phyloP scores from a whole-genome alignment of 2,329 filamentous ascomycete species.

The Pyricularia sp. region DNA sequence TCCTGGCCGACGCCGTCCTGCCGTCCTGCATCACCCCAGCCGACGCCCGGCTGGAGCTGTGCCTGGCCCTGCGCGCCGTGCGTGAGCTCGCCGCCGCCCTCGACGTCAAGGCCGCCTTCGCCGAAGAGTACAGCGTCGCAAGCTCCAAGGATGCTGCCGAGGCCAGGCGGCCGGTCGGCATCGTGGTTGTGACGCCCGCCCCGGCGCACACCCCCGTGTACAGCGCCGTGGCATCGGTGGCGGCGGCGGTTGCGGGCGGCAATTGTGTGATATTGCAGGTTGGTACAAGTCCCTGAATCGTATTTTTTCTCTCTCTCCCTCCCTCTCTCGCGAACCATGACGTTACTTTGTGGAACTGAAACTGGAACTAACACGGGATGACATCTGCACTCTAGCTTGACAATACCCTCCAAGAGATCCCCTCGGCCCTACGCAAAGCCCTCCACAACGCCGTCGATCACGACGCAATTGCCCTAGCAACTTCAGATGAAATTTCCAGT shows the following conservation, averaged over 20 bases:
- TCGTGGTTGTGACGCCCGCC: background rate
- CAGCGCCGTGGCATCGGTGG: conserved; percentile 20
- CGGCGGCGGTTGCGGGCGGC: conserved; percentile 24
- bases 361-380: background rate
- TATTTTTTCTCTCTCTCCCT: no score
- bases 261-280: conserved; percentile 21
- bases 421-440: conserved; percentile 13
- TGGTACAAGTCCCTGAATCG: background rate
- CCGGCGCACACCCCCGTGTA: conserved; percentile 17
- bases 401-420: conserved; percentile 8
- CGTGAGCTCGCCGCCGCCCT: conserved; percentile 19
- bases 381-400: background rate
- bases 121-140: conserved; percentile 21
- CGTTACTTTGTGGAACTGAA: no score
- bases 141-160: conserved; percentile 13
- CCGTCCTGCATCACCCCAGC: conserved; percentile 11
- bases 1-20: conserved; percentile 18
- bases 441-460: conserved; percentile 16
- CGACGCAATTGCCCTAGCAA: conserved; percentile 14
- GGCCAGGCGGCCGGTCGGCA: conserved; percentile 9
- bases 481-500: conserved; percentile 14
- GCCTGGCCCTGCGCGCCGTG: conserved; percentile 19
- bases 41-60: conserved; percentile 24
- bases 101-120: conserved; percentile 16
- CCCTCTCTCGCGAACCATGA: no score